Conservation (phyloP, 2,329 filamentous ascomycete genomes). For the Cercospora citrullina region DNA sequence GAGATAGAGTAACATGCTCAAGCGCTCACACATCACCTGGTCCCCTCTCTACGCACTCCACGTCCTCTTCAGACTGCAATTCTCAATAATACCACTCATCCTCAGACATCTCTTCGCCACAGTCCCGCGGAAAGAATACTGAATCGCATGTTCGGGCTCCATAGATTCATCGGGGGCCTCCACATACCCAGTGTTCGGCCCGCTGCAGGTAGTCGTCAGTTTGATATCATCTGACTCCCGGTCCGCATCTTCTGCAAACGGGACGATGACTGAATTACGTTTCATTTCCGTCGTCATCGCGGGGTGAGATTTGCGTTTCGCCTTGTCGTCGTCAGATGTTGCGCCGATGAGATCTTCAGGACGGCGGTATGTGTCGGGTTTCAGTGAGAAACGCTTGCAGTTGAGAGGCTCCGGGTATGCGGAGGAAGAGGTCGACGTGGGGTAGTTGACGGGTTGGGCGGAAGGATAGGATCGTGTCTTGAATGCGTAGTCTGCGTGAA, state of each 20-base stretch:
- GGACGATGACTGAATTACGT: neutral
- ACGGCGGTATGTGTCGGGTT: neutral
- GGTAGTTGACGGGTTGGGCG: neutral
- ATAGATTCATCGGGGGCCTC: neutral
- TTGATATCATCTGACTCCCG: neutral
- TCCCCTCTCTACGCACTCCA: neutral
- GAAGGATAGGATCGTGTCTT: conserved; percentile 3
- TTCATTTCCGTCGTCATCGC: neutral
- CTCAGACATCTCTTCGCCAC: conserved; percentile 4
- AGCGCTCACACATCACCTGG: neutral
- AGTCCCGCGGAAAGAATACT: neutral
- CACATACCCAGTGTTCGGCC: neutral
- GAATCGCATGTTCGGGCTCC: conserved; percentile 6
- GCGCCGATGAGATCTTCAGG: neutral
- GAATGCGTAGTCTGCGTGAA: neutral
- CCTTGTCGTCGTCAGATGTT: neutral
- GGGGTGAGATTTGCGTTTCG: neutral
- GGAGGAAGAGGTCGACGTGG: neutral
- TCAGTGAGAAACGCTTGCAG: neutral
- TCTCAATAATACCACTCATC: conserved; percentile 11
- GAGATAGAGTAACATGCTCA: neutral
- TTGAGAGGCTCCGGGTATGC: conserved; percentile 1
- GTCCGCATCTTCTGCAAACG: neutral
- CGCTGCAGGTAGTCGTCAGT: neutral
- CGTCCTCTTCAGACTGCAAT: neutral